Evolutionary conservation across 768 basidiomycete species (phyloP).

Genomic region (Lactifluus subvellereus): DNA sequence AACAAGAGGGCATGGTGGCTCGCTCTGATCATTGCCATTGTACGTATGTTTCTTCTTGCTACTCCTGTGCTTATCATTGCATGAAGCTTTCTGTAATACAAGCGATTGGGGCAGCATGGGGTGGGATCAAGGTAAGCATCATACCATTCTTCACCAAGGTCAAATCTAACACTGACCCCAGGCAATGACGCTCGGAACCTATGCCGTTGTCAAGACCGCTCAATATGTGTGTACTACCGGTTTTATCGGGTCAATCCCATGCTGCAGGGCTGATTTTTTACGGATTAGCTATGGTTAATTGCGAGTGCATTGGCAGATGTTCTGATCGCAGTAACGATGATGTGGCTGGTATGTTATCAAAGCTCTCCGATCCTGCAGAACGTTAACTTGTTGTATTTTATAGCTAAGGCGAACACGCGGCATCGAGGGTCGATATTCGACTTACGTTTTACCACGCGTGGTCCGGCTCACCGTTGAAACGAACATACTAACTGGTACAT

Average conservation of each 20-base stretch:
- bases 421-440: background rate
- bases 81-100: background rate
- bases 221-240: background rate
- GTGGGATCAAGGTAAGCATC: conserved; percentile 2
- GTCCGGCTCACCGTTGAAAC: conserved; percentile 30
- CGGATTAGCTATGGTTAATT: conserved; percentile 5
- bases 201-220: background rate
- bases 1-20: background rate
- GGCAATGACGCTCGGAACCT: background rate
- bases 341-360: conserved; percentile 1
- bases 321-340: conserved; percentile 15
- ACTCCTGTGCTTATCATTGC: background rate
- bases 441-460: conserved; percentile 22
- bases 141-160: background rate
- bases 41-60: background rate
- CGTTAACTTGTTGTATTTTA: background rate
- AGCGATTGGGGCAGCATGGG: conserved; percentile 9
- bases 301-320: conserved; percentile 12
- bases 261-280: background rate
- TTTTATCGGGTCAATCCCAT: background rate
- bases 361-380: background rate
- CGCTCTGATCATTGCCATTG: background rate
- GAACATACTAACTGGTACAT: conserved; percentile 23
- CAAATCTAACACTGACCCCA: background rate
- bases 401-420: background rate